Percentiles rank a stretch among this genome's conserved stretches.
phyloP scores from a whole-genome alignment of 805 yeast species.

The Blastobotrys parvus region DNA sequence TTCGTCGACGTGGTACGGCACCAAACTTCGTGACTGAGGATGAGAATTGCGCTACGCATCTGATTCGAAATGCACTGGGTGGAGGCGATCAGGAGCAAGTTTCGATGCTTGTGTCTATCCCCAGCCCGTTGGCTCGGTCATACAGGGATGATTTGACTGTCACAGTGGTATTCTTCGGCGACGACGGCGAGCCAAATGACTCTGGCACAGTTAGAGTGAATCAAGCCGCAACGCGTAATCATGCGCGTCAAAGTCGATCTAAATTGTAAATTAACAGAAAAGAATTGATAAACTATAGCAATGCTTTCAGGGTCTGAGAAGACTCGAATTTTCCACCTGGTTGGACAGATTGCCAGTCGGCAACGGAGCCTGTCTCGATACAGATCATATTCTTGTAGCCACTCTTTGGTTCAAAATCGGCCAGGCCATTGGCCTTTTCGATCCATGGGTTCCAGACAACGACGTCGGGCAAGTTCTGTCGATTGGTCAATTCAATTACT shows the following conservation, averaged over 20 bases:
- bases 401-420: constrained; percentile 76
- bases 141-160: constrained; percentile 96
- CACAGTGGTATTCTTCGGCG: constrained; percentile 87
- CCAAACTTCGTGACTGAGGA: constrained; percentile 48
- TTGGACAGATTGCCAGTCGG: constrained; percentile 49
- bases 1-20: constrained; percentile 36
- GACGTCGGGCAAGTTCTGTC: constrained; percentile 53
- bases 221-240: constrained; percentile 21
- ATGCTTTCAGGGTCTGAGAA: constrained; percentile 41
- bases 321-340: constrained; percentile 78
- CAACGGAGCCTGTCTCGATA: constrained; percentile 88
- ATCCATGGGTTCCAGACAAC: constrained; percentile 99
- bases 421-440: constrained; percentile 72
- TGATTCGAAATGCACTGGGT: constrained; percentile 89
- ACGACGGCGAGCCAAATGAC: constrained; percentile 15
- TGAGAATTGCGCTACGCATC: constrained; percentile 83
- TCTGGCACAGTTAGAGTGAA: constrained; percentile 25
- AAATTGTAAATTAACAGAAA: neutral
- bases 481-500: constrained; percentile 48
- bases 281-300: constrained; percentile 1
- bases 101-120: constrained; percentile 80
- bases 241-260: neutral
- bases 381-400: constrained; percentile 89
- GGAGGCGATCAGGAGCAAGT: constrained; percentile 83
- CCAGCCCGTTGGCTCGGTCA: constrained; percentile 82